phyloP scores from a whole-genome alignment of 2,329 filamentous ascomycete genomes.

The Clonostachys chloroleuca region DNA sequence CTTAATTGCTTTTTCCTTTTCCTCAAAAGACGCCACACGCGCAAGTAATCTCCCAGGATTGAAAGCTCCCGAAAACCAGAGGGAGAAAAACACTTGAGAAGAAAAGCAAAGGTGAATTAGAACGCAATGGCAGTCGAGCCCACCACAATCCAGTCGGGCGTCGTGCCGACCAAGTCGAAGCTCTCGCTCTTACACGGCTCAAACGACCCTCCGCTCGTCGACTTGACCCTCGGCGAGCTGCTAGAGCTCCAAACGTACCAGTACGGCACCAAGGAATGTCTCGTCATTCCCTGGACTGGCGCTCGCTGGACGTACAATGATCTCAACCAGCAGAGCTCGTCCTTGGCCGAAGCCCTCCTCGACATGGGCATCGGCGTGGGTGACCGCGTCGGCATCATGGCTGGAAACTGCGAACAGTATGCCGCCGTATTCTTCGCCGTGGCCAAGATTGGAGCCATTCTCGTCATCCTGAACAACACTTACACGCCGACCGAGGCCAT shows the following conservation, averaged over 20 bases:
- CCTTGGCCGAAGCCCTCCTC: constrained; percentile 61
- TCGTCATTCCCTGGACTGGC: constrained; percentile 73
- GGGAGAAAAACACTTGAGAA: neutral
- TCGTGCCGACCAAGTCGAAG: constrained; percentile 22
- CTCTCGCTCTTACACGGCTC: constrained; percentile 64
- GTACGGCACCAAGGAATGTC: constrained; percentile 61
- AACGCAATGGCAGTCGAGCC: constrained; percentile 19
- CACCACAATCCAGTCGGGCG: constrained; percentile 17
- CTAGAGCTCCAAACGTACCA: constrained; percentile 66
- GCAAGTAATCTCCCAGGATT: no score
- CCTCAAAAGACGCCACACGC: no score
- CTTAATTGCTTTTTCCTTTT: neutral
- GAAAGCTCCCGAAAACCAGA: no score
- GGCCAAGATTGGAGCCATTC: constrained; percentile 59
- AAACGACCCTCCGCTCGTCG: constrained; percentile 62
- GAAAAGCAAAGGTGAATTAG: neutral
- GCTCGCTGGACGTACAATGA: constrained; percentile 69
- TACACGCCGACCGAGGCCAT: constrained; percentile 71
- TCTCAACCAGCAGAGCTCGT: constrained; percentile 56
- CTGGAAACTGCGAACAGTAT: constrained; percentile 79
- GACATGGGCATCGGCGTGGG: constrained; percentile 63
- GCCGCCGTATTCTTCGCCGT: constrained; percentile 70
- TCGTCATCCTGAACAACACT: constrained; percentile 79
- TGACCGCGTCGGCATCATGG: constrained; percentile 72
- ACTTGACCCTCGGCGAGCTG: constrained; percentile 69